Percentiles rank a stretch among this genome's conserved stretches.
Evolutionary conservation across 306 rosid genomes (phyloP).

Genomic region (Bauhinia variegata): DNA sequence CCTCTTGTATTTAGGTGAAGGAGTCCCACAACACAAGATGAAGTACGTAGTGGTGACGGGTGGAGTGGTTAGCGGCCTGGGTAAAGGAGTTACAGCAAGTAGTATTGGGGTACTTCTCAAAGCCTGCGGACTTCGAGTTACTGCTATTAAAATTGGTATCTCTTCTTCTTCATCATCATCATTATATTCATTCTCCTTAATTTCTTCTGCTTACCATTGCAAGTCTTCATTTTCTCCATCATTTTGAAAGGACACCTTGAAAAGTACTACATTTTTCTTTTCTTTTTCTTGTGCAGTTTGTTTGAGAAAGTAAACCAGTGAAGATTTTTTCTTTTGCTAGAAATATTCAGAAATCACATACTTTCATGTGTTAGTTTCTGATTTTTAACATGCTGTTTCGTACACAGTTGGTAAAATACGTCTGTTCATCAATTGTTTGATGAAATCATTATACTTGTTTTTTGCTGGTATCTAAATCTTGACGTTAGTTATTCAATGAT

Average conservation of each 20-base stretch:
- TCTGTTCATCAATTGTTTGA: background rate
- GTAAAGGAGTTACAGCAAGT: slow-evolving; percentile 95
- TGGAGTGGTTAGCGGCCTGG: slow-evolving; percentile 95
- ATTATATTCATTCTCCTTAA: background rate
- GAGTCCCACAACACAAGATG: slow-evolving; percentile 42
- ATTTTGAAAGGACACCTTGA: background rate
- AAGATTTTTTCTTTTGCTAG: background rate
- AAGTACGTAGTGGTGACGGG: slow-evolving; percentile 92
- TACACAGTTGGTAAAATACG: background rate
- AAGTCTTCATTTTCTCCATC: background rate
- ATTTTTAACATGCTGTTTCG: background rate
- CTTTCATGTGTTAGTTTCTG: background rate
- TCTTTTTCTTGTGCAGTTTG: background rate
- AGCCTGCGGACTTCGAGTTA: slow-evolving; percentile 90
- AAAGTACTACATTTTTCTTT: slow-evolving; percentile 18
- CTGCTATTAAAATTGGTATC: slow-evolving; percentile 89
- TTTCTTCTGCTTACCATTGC: too few relatives aligned
- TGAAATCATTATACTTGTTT: background rate
- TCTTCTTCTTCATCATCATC: background rate
- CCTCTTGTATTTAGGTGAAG: background rate
- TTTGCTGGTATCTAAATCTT: background rate
- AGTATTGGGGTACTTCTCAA: slow-evolving; percentile 91
- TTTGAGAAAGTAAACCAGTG: background rate
- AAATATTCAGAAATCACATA: background rate
- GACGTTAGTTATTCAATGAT: background rate